Base-by-base conservation (phyloP, 1,284 basidiomycete genomes). In the Trichosporon sp. region DNA sequence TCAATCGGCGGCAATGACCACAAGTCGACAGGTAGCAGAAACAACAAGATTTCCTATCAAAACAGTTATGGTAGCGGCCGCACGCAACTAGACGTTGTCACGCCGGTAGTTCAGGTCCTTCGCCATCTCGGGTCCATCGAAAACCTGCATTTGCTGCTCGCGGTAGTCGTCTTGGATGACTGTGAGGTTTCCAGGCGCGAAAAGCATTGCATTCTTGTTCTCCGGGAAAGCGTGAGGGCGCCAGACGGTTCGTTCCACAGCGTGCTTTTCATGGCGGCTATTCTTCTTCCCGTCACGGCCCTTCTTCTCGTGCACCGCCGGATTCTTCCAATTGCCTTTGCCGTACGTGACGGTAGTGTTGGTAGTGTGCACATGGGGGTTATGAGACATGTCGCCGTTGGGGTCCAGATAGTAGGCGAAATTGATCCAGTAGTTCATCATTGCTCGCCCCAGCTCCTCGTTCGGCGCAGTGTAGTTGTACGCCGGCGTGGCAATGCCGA, bases 401-500 rank as follows among this genome's bases (percentile, higher is more conserved):
- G 81, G 81, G 69, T 82, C 74, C 66, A 76, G 72, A 76, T 76
- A 76, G 73, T 80, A 78, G 37, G 78, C 80, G 74, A 84, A 84
- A 76, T 82, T 83, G 73, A 81, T 68, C 76, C 78, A 81, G 75
- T 84, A 83, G 40, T 78, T 71, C 67, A 78, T 74, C 71, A 81
- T 77, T 12, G 71, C 67, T 32, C 73, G 48, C 4, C 79, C 75
- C 4, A 83, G 68, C 11, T 37, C 43, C 11, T 54, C 68, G 54
- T 80, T 76, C 16, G 65, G 71, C 2, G 69, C 71, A 4, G 77
- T 78, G 66, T 77, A 79, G 54, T 76, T 74, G 40, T 54, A 43
- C 64, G 21, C 56, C 0, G 32, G 26, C 16, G 46, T 32, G 8
- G 65, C 71, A 16, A 68, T n/a, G 14, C 79, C 79, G 48, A 75